phyloP scores from a whole-genome alignment of 257 asterid species.

The Linaria vulgaris region DNA sequence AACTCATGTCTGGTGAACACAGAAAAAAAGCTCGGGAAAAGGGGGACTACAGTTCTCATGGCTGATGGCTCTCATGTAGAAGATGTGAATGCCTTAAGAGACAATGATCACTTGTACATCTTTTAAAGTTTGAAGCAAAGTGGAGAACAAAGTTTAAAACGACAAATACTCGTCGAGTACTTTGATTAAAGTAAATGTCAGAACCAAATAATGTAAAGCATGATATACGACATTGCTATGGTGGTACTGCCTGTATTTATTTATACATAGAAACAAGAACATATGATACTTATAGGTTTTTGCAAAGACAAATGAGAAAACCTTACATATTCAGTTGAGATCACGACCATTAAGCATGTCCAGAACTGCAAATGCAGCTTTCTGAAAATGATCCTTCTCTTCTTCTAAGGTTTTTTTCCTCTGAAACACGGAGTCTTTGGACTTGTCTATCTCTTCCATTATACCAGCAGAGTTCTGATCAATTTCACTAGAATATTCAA shows the following conservation, averaged over 20 bases:
- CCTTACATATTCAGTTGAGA: constrained; percentile 42
- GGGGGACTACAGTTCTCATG: constrained; percentile 61
- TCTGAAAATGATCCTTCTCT: constrained; percentile 70
- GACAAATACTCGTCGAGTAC: constrained; percentile 12
- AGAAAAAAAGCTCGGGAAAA: constrained; percentile 67
- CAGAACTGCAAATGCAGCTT: constrained; percentile 78
- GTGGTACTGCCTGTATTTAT: constrained; percentile 20
- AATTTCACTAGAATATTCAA: constrained; percentile 57
- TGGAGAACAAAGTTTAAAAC: constrained; percentile 22
- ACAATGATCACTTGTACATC: constrained; percentile 80
- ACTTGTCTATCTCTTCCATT: constrained; percentile 60
- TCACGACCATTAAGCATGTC: constrained; percentile 61
- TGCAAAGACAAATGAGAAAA: constrained; percentile 24
- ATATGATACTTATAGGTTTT: constrained; percentile 21
- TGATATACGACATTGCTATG: constrained; percentile 12
- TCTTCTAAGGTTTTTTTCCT: constrained; percentile 67
- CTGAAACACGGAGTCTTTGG: constrained; percentile 64
- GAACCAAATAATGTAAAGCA: constrained; percentile 3
- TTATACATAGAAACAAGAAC: constrained; percentile 16
- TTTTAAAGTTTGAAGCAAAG: constrained; percentile 40
- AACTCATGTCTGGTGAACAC: constrained; percentile 32
- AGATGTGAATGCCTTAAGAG: constrained; percentile 66
- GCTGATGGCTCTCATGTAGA: constrained; percentile 71
- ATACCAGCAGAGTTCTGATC: constrained; percentile 67
- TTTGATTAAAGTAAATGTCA: constrained; percentile 8